Base-by-base conservation (phyloP, 2,329 filamentous ascomycete species). In the Talaromyces sp. region DNA sequence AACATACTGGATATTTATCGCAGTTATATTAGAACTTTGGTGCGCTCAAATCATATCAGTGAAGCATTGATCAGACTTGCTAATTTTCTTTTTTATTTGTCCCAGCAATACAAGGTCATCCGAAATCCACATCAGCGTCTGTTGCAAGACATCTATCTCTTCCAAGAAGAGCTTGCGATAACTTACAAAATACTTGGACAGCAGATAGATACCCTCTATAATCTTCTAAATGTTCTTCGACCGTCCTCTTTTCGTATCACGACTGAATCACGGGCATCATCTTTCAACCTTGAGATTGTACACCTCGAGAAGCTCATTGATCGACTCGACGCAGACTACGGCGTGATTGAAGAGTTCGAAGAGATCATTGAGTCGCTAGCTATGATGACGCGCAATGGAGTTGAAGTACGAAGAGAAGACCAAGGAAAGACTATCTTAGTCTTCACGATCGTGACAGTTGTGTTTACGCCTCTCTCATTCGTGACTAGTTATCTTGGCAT, bases 391-490 rank as follows among this genome's bases (percentile, higher is more conserved):
- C 43, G 17, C 5, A 24, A 36, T 16, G 32, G 32, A 17, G 9
- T 47, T 7, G 44, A 47, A 2, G 44, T 47, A 8, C 44, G 44
- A 13, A 5, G 36, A 17, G 44, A 47, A 27, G 32, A 36, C 11
- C 32, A 47, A 27, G 20, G 44, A 8, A 63, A 63, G 33, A 65
- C 67, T 1, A 67, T 71, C 30, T 45, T 68, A 2, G 57, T 70
- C 2, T 70, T 72, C 45, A 70, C 69, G 0, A 60, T 70, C 19
- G 64, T 70, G 8, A 65, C 69, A 0, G 54, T 66, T 4, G 58
- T 69, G 4, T 71, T 71, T 47, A 47, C 70, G 33, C 69, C 69
- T 2, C 45, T 70, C 19, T 67, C 65, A 5, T 71, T 71, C 32
- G 54, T 71, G 22, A 60, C 68, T 1, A 60, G 63, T 43, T 70